phyloP scores from a whole-genome alignment of 2,329 filamentous ascomycete genomes.

The Elsinoe australis region DNA sequence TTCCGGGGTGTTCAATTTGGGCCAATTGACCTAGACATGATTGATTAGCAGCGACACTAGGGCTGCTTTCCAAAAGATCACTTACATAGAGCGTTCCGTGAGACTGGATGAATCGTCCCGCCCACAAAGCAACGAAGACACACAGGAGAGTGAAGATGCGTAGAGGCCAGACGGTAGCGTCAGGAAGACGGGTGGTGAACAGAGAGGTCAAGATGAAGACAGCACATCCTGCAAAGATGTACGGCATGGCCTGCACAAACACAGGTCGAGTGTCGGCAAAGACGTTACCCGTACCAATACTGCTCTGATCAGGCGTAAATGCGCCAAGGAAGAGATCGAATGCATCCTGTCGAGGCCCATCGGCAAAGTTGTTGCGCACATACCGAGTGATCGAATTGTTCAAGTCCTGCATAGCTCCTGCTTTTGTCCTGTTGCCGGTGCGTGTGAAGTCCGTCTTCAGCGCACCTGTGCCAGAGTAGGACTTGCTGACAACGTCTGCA shows the following conservation, averaged over 20 bases:
- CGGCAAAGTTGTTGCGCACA: conserved; percentile 85
- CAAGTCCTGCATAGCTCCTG: conserved; percentile 76
- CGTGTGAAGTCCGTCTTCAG: conserved; percentile 97
- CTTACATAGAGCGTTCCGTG: conserved; percentile 94
- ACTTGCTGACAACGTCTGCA: conserved; percentile 84
- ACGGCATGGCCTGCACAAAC: conserved; percentile 87
- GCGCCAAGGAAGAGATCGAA: conserved; percentile 89
- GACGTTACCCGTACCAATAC: conserved; percentile 62
- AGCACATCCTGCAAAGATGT: conserved; percentile 74
- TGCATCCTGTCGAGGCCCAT: conserved; percentile 88
- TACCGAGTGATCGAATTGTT: conserved; percentile 86
- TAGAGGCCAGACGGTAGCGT: conserved; percentile 70
- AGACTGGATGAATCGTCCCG: conserved; percentile 65
- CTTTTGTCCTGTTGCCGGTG: conserved; percentile 80
- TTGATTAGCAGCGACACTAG: conserved; percentile 21
- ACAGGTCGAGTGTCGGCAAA: conserved; percentile 81
- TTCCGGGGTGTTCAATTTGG: conserved; percentile 82
- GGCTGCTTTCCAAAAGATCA: conserved; percentile 25
- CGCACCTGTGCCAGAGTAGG: conserved; percentile 92
- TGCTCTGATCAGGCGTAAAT: conserved; percentile 67
- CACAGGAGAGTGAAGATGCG: conserved; percentile 76
- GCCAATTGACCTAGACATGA: conserved; percentile 79
- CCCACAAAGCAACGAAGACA: conserved; percentile 61
- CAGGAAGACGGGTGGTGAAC: conserved; percentile 63
- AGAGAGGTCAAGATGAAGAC: conserved; percentile 73